A percentile compares a stretch with the other conserved stretches of the same genome.
Conservation (phyloP, 2,329 filamentous ascomycete genomes). For the Coniochaeta sp. region DNA sequence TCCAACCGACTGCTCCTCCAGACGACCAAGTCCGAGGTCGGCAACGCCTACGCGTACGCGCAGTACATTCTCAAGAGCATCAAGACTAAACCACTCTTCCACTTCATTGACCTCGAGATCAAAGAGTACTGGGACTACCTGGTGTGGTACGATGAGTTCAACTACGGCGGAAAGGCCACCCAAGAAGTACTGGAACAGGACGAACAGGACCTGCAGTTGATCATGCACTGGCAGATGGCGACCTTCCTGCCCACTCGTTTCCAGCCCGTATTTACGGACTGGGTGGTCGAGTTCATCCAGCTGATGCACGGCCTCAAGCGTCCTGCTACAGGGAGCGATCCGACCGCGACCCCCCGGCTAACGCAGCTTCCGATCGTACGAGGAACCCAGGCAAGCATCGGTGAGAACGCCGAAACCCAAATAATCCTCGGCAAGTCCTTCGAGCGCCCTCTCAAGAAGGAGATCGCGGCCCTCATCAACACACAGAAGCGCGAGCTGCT, state of each 20-base stretch:
- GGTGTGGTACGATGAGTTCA: conserved; percentile 98
- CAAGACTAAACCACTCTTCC: conserved; percentile 88
- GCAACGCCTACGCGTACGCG: conserved; percentile 92
- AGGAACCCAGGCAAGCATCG: conserved; percentile 42
- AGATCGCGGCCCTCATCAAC: conserved; percentile 72
- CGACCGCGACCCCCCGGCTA: conserved; percentile 44
- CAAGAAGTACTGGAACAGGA: conserved; percentile 67
- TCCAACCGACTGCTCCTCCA: conserved; percentile 85
- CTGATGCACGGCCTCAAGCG: conserved; percentile 86
- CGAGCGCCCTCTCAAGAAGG: conserved; percentile 84
- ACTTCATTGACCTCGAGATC: conserved; percentile 94
- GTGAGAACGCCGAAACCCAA: conserved; percentile 52
- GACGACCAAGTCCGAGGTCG: conserved; percentile 93
- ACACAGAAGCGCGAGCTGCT: conserved; percentile 84
- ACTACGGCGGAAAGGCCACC: conserved; percentile 93
- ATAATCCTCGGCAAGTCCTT: conserved; percentile 75
- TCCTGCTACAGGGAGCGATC: conserved; percentile 43
- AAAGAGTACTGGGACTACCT: conserved; percentile 99
- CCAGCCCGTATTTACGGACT: conserved; percentile 81
- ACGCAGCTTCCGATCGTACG: conserved; percentile 52
- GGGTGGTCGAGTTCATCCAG: conserved; percentile 91
- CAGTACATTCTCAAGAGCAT: conserved; percentile 98
- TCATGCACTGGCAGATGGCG: conserved; percentile 98
- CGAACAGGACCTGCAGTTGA: conserved; percentile 74
- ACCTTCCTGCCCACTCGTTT: conserved; percentile 78